Evolutionary conservation across 116 monocot genomes (phyloP).

Genomic region (Thalassia testudinum): DNA sequence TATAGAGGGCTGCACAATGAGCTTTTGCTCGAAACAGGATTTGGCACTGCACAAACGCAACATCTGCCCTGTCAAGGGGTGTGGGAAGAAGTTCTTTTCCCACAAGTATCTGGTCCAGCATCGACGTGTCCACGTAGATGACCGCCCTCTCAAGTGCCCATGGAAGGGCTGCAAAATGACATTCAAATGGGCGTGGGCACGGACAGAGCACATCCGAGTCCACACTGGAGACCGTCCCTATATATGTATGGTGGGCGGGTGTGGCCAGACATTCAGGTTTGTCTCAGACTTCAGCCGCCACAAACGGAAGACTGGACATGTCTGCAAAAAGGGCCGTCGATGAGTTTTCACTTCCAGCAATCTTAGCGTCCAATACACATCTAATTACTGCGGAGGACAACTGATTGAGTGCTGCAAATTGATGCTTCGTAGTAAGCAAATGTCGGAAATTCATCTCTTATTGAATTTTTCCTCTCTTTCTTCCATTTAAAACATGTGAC

Average conservation of each 20-base stretch:
- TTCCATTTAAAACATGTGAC: too few species aligned
- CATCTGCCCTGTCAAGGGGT: slow-evolving; percentile 83
- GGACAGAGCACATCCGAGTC: slow-evolving; percentile 92
- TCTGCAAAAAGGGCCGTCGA: slow-evolving; percentile 34
- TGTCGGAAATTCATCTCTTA: too few species aligned
- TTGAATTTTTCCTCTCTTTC: too few species aligned
- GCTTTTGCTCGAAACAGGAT: slow-evolving; percentile 60
- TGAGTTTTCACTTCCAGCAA: slow-evolving; percentile 4
- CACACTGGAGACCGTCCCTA: slow-evolving; percentile 94
- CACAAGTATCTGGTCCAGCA: slow-evolving; percentile 96
- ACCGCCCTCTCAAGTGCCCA: slow-evolving; percentile 81
- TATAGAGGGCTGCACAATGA: slow-evolving; percentile 76
- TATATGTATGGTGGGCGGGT: slow-evolving; percentile 60
- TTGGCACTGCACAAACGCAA: slow-evolving; percentile 68
- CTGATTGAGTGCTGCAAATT: too few species aligned
- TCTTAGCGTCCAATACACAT: too few species aligned
- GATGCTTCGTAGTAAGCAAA: too few species aligned
- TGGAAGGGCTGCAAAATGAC: slow-evolving; percentile 95
- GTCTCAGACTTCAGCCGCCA: slow-evolving; percentile 97
- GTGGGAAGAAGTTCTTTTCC: slow-evolving; percentile 90
- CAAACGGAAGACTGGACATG: slow-evolving; percentile 92
- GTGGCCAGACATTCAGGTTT: slow-evolving; percentile 88
- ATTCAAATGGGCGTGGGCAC: slow-evolving; percentile 98
- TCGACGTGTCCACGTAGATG: slow-evolving; percentile 76
- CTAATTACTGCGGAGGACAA: too few species aligned